Evolutionary conservation across 2,329 filamentous ascomycete genomes (phyloP).

Genomic region (Xylariomycetidae sp.): DNA sequence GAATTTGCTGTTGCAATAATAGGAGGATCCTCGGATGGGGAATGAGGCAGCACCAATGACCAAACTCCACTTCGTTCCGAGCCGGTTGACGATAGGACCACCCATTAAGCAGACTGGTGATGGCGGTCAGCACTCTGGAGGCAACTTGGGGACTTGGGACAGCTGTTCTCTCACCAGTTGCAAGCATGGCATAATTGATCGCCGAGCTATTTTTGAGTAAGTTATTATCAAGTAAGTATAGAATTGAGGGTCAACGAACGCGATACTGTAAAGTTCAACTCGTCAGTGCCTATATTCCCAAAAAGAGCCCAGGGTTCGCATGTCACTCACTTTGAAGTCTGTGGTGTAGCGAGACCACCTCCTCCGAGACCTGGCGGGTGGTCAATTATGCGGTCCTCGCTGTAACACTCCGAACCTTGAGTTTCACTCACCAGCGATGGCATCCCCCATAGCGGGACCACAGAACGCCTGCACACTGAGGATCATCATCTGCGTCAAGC

Average conservation of each 20-base stretch:
- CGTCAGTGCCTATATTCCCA: no score
- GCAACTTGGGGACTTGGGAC: background rate
- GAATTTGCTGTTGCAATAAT: constrained; percentile 45
- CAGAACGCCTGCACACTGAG: constrained; percentile 41
- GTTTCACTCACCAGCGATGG: constrained; percentile 33
- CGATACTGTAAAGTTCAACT: no score
- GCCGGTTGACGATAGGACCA: constrained; percentile 41
- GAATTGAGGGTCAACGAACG: no score
- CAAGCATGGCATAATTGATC: constrained; percentile 24
- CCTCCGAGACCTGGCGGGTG: constrained; percentile 31
- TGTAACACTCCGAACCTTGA: no score
- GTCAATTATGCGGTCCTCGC: no score
- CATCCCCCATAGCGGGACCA: constrained; percentile 35
- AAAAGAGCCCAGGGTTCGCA: no score
- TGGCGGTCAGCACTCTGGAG: constrained; percentile 6
- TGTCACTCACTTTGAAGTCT: constrained; percentile 40
- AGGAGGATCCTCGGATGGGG: constrained; percentile 41
- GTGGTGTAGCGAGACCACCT: constrained; percentile 39
- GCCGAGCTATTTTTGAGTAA: constrained; percentile 11
- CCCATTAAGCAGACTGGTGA: constrained; percentile 34
- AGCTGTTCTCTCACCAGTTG: constrained; percentile 17
- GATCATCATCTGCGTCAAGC: constrained; percentile 44
- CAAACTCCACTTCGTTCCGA: constrained; percentile 41
- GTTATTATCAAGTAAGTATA: background rate
- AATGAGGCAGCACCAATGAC: constrained; percentile 37